A percentile compares a stretch with the other conserved stretches of the same genome.
Evolutionary conservation across 768 basidiomycete species (phyloP).

Genomic region (Suillus alpinus): DNA sequence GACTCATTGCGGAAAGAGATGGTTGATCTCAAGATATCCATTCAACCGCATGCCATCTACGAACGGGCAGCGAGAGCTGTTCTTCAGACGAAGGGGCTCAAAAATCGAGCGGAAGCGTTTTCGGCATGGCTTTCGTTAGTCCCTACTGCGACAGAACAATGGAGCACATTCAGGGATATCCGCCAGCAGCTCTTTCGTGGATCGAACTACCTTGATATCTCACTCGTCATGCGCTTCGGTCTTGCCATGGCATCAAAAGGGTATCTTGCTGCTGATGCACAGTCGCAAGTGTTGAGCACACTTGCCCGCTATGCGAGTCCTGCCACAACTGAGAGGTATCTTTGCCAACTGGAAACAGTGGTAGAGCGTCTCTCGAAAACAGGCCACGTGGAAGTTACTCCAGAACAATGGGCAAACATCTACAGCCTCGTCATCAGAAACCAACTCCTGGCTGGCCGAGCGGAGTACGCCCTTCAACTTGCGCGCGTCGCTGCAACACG

Average conservation of each 20-base stretch:
- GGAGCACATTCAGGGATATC: constrained; percentile 22
- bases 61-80: constrained; percentile 30
- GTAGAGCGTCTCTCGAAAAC: constrained; percentile 10
- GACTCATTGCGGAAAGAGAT: constrained; percentile 39
- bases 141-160: constrained; percentile 29
- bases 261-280: constrained; percentile 22
- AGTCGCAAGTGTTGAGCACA: constrained; percentile 30
- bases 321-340: constrained; percentile 34
- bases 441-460: constrained; percentile 37
- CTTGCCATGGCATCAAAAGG: constrained; percentile 47
- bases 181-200: constrained; percentile 33
- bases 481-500: constrained; percentile 35
- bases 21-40: constrained; percentile 32
- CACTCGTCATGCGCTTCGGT: constrained; percentile 42
- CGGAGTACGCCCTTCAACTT: constrained; percentile 43
- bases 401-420: constrained; percentile 9
- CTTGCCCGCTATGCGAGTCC: constrained; percentile 44
- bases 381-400: background rate
- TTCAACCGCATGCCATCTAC: constrained; percentile 37
- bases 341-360: constrained; percentile 29
- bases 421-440: constrained; percentile 42
- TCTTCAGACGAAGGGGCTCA: constrained; percentile 5
- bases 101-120: constrained; percentile 21
- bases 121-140: constrained; percentile 45
- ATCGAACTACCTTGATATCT: constrained; percentile 29